Base-by-base conservation (phyloP, 73 alveolate species). In the Halteria grandinella region DNA sequence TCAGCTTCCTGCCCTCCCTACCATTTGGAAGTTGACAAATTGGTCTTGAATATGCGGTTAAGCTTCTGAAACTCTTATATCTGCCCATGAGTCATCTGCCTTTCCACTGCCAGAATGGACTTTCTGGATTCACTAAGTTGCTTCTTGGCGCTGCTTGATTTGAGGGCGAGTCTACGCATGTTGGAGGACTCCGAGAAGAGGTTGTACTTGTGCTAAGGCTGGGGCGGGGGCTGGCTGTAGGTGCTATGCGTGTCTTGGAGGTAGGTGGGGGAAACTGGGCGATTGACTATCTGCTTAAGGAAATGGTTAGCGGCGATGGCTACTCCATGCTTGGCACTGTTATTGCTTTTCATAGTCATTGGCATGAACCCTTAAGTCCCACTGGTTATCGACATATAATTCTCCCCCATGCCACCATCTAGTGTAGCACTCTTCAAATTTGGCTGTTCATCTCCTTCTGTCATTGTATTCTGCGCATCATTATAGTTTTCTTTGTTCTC, bases 91-190 rank as follows among this genome's bases (percentile, higher is more conserved):
- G n/a, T n/a, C n/a, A n/a, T n/a, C n/a, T n/a, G n/a, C n/a, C n/a
- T n/a, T n/a, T n/a, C n/a, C n/a, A n/a, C n/a, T n/a, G n/a, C n/a
- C n/a, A n/a, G n/a, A n/a, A n/a, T n/a, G n/a, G n/a, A n/a, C n/a
- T n/a, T n/a, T n/a, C n/a, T n/a, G n/a, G n/a, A n/a, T n/a, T n/a
- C n/a, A 24, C 45, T 57, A 8, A 15, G 31, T 20, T 53, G 6
- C 27, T 60, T 60, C 21, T 60, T 60, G n/a, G 37, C 43, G 21
- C 77, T 60, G 41, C 55, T 24, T 41, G 47, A 40, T 29, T 40
- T 37, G 6, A 60, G n/a, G 12, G 77, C 77, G 15, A 60, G 7
- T 37, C 77, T 60, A 5, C 59, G 12, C 77, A 60, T 60, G 14
- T 60, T 36, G 8, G 27, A 39, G 18, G 37, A 55, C 6, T 60